Evolutionary conservation across 78 protist species (phyloP).

Genomic region (Pigoraptor vietnamica): DNA sequence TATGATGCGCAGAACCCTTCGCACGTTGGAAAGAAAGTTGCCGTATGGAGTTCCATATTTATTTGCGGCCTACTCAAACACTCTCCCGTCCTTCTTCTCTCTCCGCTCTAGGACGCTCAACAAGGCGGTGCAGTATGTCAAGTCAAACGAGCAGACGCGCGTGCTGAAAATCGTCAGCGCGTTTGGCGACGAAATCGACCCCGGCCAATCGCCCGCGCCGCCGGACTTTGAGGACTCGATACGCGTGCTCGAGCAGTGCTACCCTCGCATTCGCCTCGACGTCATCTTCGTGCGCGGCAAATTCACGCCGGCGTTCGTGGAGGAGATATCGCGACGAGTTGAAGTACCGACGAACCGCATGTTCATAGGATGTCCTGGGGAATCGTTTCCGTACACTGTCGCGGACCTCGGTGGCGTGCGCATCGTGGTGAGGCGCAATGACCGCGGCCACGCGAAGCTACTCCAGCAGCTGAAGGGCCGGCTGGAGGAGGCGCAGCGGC

Average conservation of each 20-base stretch:
- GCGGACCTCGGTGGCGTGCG: constrained; percentile 25
- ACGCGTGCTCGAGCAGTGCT: constrained; percentile 3
- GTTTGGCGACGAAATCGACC: neutral
- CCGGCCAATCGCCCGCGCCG: neutral
- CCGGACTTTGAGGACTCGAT: neutral
- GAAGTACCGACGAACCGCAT: constrained; percentile 17
- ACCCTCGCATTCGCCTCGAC: constrained; percentile 15
- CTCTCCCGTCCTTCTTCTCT: no score
- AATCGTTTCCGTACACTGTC: neutral
- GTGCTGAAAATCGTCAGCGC: neutral
- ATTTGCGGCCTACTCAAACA: no score
- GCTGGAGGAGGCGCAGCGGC: neutral
- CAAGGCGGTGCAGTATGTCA: constrained; percentile 24
- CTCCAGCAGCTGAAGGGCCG: neutral
- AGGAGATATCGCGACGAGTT: neutral
- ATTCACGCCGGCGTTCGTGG: constrained; percentile 22
- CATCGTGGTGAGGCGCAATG: neutral
- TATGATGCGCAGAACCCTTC: no score
- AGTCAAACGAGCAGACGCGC: constrained; percentile 16
- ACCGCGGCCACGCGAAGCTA: neutral
- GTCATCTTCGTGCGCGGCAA: neutral
- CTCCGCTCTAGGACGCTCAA: constrained; percentile 10
- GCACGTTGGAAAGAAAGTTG: no score
- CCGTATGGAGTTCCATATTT: no score
- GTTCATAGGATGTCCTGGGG: constrained; percentile 25